Conservation (phyloP, 148 eudicot species). For the Camellia sinensis region DNA sequence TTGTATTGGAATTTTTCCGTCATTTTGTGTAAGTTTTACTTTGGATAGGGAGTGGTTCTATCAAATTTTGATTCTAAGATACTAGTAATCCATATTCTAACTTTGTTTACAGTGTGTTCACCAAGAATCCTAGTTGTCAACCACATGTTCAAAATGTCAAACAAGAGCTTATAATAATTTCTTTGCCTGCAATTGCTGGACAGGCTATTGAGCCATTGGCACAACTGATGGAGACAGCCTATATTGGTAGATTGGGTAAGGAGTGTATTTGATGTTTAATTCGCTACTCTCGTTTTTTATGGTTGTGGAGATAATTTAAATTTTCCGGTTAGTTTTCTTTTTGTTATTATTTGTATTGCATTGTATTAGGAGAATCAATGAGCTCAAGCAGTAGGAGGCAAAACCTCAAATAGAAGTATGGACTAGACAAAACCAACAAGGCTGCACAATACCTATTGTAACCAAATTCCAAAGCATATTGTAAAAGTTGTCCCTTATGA, state of each 20-base stretch:
- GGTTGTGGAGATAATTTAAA: background rate
- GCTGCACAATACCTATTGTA: background rate
- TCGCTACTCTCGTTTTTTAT: conserved; percentile 1
- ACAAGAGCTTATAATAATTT: conserved; percentile 60
- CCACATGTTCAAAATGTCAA: conserved; percentile 31
- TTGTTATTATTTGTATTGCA: background rate
- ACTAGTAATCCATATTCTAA: conserved; percentile 1
- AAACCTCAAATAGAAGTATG: background rate
- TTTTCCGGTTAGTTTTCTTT: background rate
- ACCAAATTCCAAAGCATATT: background rate
- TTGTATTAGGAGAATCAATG: background rate
- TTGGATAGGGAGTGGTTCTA: background rate
- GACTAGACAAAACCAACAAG: background rate
- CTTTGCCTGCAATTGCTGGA: conserved; percentile 85
- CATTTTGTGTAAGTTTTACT: background rate
- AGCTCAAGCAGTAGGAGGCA: background rate
- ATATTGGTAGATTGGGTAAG: conserved; percentile 87
- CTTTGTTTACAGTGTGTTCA: conserved; percentile 42
- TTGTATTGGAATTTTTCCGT: background rate
- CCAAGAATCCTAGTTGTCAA: conserved; percentile 18
- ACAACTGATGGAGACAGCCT: conserved; percentile 94
- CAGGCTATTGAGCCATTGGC: conserved; percentile 91
- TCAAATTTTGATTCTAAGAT: background rate
- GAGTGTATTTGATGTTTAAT: background rate
- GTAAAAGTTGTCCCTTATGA: background rate